Evolutionary conservation across 371 early-diverging fungal species (phyloP).

Genomic region (Mycotypha africana): DNA sequence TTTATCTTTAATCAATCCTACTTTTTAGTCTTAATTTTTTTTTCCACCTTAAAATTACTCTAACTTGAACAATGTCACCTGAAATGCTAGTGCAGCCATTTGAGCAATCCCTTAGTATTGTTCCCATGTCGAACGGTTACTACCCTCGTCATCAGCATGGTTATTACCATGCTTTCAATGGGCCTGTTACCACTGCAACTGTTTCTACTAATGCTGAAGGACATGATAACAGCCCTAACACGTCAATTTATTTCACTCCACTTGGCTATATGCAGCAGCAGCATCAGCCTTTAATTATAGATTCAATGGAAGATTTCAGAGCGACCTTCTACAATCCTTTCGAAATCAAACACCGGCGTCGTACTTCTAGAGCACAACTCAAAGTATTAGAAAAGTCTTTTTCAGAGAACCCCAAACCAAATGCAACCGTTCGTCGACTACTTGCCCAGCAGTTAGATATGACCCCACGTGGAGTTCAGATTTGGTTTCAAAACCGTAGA

Average conservation of each 20-base stretch:
- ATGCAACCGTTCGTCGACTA: slow-evolving; percentile 61
- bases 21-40: neutral
- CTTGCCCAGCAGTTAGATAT: slow-evolving; percentile 70
- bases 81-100: slow-evolving; percentile 30
- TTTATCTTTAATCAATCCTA: slow-evolving; percentile 2
- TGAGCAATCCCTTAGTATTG: slow-evolving; percentile 18
- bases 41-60: neutral
- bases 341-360: slow-evolving; percentile 52
- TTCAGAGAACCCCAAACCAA: slow-evolving; percentile 59
- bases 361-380: slow-evolving; percentile 59
- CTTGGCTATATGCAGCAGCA: no score
- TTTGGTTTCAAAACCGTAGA: slow-evolving; percentile 93
- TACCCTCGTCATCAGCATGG: no score
- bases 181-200: no score
- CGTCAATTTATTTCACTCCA: no score
- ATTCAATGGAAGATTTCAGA: slow-evolving; percentile 13
- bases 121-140: slow-evolving; percentile 4
- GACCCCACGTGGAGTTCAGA: slow-evolving; percentile 80
- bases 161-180: no score
- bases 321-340: slow-evolving; percentile 32
- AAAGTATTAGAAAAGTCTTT: slow-evolving; percentile 57
- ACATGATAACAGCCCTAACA: no score
- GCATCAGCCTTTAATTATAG: neutral
- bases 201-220: no score
- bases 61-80: slow-evolving; percentile 11